Evolutionary conservation across 2,329 filamentous ascomycete species (phyloP), one percentile per base, ranked within the genome.

Genomic region (Fusarium lateritium): DNA sequence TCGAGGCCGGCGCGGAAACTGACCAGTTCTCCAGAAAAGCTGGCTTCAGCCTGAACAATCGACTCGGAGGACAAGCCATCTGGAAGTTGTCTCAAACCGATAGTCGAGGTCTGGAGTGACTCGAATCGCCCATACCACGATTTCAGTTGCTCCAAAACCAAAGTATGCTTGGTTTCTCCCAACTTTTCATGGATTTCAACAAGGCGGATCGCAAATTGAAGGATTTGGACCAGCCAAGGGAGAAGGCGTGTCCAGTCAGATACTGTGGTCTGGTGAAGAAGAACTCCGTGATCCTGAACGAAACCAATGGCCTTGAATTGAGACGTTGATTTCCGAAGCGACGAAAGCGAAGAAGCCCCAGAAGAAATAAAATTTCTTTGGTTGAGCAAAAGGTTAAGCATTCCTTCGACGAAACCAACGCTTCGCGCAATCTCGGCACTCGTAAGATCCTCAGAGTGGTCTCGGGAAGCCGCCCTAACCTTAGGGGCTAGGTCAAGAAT

Each of bases 391-490:
- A 89, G 81, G 62, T 91, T 85, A 31, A 98, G 82, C 62, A 98
- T 85, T 26, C 94, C 94, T 77, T 99, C 96, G n/a, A 98, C 83
- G 69, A 93, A 93, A 0, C 94, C 94, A 49, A 92, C 86, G 76
- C 94, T 94, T 75, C 94, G 88, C 42, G 87, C 86, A 9, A 96
- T 87, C 72, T 98, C 94, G 10, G 93, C 91, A 42, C 89, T 86
- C 44, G 92, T 97, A 39, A 99, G 81, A 69, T 99, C 97, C 38
- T 93, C 91, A 1, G 92, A 94, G 78, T 97, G 94, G 51, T 93
- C 90, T 67, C 89, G 85, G 11, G 88, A 83, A 31, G 90, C 85
- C 42, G 87, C 83, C 73, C 95, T 88, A 50, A 92, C 87, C 69
- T 86, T 86, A 17, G 91, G 87, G 69, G 92, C 88, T 14, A 94